A percentile compares a stretch with the other conserved stretches of the same genome.
phyloP scores from a whole-genome alignment of 169 alveolate genomes.

The Perkinsus olseni region DNA sequence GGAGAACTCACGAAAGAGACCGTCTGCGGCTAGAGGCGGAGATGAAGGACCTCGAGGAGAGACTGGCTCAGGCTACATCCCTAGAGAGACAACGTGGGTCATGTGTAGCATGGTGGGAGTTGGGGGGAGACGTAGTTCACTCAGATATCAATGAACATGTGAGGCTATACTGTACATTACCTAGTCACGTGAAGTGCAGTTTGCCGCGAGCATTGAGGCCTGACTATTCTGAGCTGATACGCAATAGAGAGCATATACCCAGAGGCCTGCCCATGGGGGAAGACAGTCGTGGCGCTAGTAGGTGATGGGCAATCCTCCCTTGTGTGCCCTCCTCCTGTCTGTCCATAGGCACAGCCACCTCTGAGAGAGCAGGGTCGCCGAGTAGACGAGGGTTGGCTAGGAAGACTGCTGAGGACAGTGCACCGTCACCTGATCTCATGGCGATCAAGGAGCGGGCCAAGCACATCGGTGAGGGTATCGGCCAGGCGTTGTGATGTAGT shows the following conservation, averaged over 20 bases:
- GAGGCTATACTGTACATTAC: background rate
- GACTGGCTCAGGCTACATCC: background rate
- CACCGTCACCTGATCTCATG: background rate
- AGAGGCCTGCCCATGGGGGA: background rate
- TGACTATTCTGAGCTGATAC: background rate
- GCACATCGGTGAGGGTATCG: background rate
- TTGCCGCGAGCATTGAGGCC: background rate
- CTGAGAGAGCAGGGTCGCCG: background rate
- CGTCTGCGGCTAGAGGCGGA: background rate
- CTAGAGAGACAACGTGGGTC: background rate
- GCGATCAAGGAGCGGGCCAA: background rate
- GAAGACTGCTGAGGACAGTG: background rate
- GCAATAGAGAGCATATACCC: background rate
- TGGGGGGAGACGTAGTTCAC: background rate
- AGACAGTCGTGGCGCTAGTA: background rate
- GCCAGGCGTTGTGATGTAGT: background rate
- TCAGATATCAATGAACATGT: background rate
- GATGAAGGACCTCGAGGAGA: background rate
- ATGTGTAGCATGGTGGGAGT: background rate
- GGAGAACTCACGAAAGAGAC: background rate
- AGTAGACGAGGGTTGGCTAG: background rate
- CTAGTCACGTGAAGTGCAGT: background rate
- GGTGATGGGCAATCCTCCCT: background rate
- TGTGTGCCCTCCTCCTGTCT: background rate
- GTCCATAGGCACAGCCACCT: background rate